Evolutionary conservation across 2,329 filamentous ascomycete genomes (phyloP).

Genomic region (Xylariaceae sp.): DNA sequence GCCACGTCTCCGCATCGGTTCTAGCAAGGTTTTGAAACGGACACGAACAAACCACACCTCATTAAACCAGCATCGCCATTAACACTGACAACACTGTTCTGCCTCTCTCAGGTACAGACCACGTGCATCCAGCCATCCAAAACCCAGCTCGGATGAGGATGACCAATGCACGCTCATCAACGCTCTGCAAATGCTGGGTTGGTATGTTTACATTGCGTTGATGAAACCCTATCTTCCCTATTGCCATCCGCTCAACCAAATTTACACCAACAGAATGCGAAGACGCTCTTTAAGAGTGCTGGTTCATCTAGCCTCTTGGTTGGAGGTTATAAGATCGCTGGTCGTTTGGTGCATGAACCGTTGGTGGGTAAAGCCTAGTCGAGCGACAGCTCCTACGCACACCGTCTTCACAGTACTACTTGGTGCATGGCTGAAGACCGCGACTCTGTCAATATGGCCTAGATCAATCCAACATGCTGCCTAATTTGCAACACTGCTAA

Average conservation of each 20-base stretch:
- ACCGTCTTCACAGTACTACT: constrained; percentile 6
- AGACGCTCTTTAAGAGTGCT: constrained; percentile 10
- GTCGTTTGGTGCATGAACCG: constrained; percentile 14
- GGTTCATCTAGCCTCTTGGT: constrained; percentile 6
- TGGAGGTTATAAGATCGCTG: constrained; percentile 2
- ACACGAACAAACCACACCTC: constrained; percentile 26
- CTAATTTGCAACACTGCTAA: neutral
- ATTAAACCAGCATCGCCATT: constrained; percentile 21
- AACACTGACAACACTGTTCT: constrained; percentile 7
- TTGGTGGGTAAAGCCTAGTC: constrained; percentile 20
- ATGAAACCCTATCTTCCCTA: constrained; percentile 5
- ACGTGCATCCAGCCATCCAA: constrained; percentile 7
- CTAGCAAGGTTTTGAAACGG: constrained; percentile 7
- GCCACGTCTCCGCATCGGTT: constrained; percentile 5
- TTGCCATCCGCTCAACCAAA: neutral
- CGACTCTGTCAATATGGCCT: constrained; percentile 11
- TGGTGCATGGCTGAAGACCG: constrained; percentile 19
- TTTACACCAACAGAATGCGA: neutral
- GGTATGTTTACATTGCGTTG: neutral
- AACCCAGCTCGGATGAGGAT: neutral
- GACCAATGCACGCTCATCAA: neutral
- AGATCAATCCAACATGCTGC: constrained; percentile 7
- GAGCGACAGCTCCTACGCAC: constrained; percentile 12
- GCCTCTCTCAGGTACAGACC: too few species aligned
- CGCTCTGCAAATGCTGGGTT: neutral